These are phyloP conservation scores for Candida koratica DNA, from an alignment of 805 yeast species.

Conservation along the genomic window DNA sequence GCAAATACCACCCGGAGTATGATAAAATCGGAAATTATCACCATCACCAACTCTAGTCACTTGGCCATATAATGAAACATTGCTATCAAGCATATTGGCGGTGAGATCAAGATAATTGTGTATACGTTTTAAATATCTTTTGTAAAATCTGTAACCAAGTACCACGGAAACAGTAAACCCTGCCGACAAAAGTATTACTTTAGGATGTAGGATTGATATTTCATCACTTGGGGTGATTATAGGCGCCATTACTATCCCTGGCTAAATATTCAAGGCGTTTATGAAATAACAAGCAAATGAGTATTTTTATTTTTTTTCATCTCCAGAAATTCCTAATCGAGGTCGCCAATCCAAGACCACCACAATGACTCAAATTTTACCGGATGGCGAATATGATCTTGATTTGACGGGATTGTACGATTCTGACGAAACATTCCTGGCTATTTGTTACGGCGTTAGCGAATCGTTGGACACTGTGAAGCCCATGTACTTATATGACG, in stretches of 20 bases:
- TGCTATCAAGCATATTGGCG: constrained; percentile 28
- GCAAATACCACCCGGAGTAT: constrained; percentile 84
- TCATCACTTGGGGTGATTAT: constrained; percentile 12
- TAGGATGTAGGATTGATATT: constrained; percentile 31
- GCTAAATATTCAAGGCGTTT: too few species aligned
- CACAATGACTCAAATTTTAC: constrained; percentile 6
- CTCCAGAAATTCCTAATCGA: constrained; percentile 6
- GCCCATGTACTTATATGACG: constrained; percentile 32
- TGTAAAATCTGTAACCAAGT: constrained; percentile 28
- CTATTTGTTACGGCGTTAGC: constrained; percentile 40
- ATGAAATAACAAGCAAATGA: too few species aligned
- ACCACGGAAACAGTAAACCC: constrained; percentile 29
- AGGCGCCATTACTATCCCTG: constrained; percentile 10
- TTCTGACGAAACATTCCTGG: constrained; percentile 12
- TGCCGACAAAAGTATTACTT: constrained; percentile 35
- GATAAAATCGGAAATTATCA: constrained; percentile 88
- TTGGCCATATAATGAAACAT: constrained; percentile 47
- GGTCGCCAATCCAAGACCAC: neutral
- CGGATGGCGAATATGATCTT: constrained; percentile 44
- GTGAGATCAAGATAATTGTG: constrained; percentile 37
- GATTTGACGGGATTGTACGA: constrained; percentile 25
- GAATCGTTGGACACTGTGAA: constrained; percentile 37
- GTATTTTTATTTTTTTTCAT: constrained; percentile 1
- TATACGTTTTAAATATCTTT: constrained; percentile 31
- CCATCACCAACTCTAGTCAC: constrained; percentile 95